Evolutionary conservation across 192 early-diverging fungal species (phyloP), one percentile per base, ranked within the genome.

Genomic region (Pilobolus umbonatus): DNA sequence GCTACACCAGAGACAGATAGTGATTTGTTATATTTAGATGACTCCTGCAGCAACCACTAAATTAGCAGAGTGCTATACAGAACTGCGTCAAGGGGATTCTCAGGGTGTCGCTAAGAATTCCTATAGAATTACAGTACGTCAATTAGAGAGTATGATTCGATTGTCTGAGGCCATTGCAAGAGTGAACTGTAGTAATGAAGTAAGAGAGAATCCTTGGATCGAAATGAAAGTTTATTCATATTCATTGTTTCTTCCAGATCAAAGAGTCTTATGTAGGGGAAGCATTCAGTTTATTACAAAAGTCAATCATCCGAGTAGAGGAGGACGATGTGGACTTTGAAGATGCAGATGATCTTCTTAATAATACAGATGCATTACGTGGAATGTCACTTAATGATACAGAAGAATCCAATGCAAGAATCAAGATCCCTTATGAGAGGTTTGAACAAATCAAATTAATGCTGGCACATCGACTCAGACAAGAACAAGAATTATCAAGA

Each of bases 121-220:
- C 0, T 94, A 93, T 65, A 83, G 95, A 29, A 97, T 97, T 61
- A 98, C 96, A 1, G 96, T 98, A 25, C 86, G 95, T 44, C 96
- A 98, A 75, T 76, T 98, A 15, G 96, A 97, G 77, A 90, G 87
- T 68, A 90, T 97, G 80, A 91, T 98, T 55, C 91, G 95, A 42
- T 77, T 98, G 26, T 93, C 91, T 24, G 96, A 98, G 76, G 96
- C 95, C 0, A 75, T 98, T 60, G 95, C 96, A 2, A 86, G 94
- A 57, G 85, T 90, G 26, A 82, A 95, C 64, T 91, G 86, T 57
- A 64, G 71, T 43, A 73, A 82, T 22, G 64, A 75, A 46, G 82
- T 85, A 69, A 65, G 62, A 43, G 8, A 17, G 2, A 36, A 30
- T 25, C n/a, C n/a, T 31, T 29, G 1, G 1, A 38, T 49, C 19